Percentiles rank a stretch among this genome's conserved stretches.
phyloP scores from a whole-genome alignment of 495 filamentous ascomycete genomes.

The Viridothelium virens region DNA sequence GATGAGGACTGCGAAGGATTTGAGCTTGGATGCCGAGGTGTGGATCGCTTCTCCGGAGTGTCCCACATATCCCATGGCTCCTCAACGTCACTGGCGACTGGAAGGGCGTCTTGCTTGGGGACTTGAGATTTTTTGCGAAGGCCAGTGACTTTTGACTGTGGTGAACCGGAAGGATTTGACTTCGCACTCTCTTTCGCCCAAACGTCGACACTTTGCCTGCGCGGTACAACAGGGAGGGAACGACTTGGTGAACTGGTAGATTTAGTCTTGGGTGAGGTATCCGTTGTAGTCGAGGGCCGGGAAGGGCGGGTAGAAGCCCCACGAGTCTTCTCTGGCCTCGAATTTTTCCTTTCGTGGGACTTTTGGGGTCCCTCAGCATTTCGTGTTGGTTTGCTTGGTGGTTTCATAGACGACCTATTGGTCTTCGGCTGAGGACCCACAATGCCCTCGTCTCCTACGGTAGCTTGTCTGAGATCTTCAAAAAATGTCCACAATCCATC shows the following conservation, averaged over 20 bases:
- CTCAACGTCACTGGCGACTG: not conserved
- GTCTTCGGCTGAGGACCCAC: conserved; percentile 43
- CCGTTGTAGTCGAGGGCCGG: not conserved
- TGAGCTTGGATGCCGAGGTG: not conserved
- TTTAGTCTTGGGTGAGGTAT: not conserved
- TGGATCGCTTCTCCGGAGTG: conserved; percentile 1
- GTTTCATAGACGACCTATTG: not conserved
- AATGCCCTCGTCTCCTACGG: conserved; percentile 84
- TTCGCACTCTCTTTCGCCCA: not conserved
- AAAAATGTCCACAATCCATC: conserved; percentile 94
- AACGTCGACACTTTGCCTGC: not conserved
- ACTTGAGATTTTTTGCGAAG: not conserved
- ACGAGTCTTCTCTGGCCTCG: conserved; percentile 9
- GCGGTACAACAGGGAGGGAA: not conserved
- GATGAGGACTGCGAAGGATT: not conserved
- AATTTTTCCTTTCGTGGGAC: conserved; percentile 41
- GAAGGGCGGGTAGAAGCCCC: not conserved
- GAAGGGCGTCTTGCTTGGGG: not conserved
- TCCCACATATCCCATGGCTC: conserved; percentile 9
- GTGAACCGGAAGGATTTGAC: not conserved
- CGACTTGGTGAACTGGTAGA: not conserved
- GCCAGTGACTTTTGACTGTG: not conserved
- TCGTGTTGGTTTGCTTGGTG: not conserved
- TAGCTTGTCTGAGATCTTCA: conserved; percentile 89
- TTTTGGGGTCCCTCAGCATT: conserved; percentile 11